These are phyloP conservation scores for Peziza echinospora DNA, from an alignment of 495 filamentous ascomycete genomes.

Conservation along the genomic window DNA sequence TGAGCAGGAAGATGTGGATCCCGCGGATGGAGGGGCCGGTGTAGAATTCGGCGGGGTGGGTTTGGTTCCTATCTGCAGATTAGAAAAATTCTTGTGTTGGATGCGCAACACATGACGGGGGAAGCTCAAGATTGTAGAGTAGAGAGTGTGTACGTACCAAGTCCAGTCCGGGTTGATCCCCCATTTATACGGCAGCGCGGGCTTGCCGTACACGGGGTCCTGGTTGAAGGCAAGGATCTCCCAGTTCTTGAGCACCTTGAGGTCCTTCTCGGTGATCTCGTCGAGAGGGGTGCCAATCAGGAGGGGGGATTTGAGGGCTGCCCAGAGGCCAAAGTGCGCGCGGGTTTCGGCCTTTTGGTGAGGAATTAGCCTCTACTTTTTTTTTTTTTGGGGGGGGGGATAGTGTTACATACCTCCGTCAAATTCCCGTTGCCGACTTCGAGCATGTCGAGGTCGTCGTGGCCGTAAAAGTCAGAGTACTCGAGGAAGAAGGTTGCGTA, in stretches of 20 bases:
- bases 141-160: conserved; percentile 25
- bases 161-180: conserved; percentile 40
- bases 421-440: conserved; percentile 43
- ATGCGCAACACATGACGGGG: too few species aligned
- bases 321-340: conserved; percentile 35
- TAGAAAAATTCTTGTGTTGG: too few species aligned
- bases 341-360: conserved; percentile 21
- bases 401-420: conserved; percentile 13
- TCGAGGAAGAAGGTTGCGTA: conserved; percentile 9
- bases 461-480: conserved; percentile 19
- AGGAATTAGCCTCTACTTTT: background rate
- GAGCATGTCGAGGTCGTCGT: conserved; percentile 45
- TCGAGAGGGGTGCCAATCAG: conserved; percentile 36
- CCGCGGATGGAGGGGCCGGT: conserved; percentile 26
- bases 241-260: conserved; percentile 36
- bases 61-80: conserved; percentile 24
- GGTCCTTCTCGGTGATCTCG: conserved; percentile 22
- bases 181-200: conserved; percentile 44
- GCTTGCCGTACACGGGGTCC: conserved; percentile 30
- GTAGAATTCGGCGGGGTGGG: conserved; percentile 40
- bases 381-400: too few species aligned
- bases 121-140: too few species aligned
- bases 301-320: conserved; percentile 34
- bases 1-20: conserved; percentile 10
- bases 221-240: conserved; percentile 41